Base-by-base conservation (phyloP, 495 filamentous ascomycete species). In the Talaromyces proteolyticus region DNA sequence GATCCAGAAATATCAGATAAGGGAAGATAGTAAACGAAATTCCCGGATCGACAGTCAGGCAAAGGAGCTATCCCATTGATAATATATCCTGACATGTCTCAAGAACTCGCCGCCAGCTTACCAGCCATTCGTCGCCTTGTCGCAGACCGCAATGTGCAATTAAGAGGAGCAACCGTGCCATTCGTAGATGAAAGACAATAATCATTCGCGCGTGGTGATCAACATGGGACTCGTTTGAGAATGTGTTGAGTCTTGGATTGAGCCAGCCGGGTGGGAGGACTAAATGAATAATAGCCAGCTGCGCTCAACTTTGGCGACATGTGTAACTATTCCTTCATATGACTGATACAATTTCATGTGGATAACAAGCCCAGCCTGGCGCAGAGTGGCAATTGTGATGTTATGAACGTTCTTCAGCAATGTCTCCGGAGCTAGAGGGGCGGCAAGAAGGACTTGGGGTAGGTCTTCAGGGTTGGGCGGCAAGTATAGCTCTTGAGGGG, bases 11-110 rank as follows among this genome's bases (percentile, higher is more conserved):
- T 1, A 61, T 48, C 0, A 58, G 56, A 16, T 50, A 41, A 14
- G 53, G 53, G 25, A 61, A 57, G 21, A 56, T 36, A 25, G 36
- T 58, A 6, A 61, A 53, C 1, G 40, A 23, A 19, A 58, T 61
- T 5, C 55, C 58, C 19, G 58, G 58, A 34, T 61, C 58, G 2
- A 57, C 58, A 7, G 6, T 51, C 4, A 57, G 18, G 36, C 47
- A 55, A 45, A 56, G 14, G 50, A 23, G 43, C 50, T 53, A 43
- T 60, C 44, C 55, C 55, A 61, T 40, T 61, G 55, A 2, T 20
- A 53, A 47, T 21, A 61, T 54, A 24, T 58, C 53, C 34, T 54
- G 55, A 36, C 53, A 54, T 1, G 44, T 47, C 19, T 50, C 53
- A 10, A 61, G 55, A 19, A 57, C 36, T 22, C 20, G 44, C 22